Conservation (phyloP, 306 rosid genomes). For the Pterocarpus macrocarpus region DNA sequence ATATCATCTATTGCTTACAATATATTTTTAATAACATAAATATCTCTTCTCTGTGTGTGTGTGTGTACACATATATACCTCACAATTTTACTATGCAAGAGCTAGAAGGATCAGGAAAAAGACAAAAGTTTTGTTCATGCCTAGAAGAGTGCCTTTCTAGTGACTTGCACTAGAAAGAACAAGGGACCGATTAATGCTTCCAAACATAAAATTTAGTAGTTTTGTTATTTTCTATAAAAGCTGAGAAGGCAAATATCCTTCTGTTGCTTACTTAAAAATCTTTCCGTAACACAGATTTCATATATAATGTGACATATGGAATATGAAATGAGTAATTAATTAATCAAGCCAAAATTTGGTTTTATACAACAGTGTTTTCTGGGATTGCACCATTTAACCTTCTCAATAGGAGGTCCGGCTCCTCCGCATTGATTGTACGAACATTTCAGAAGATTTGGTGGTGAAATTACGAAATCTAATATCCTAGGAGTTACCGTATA, state of each 20-base stretch:
- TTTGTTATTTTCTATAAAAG: too few relatives aligned
- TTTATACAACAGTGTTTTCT: background rate
- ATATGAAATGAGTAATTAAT: background rate
- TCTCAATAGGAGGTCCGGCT: background rate
- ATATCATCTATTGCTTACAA: background rate
- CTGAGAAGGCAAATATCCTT: background rate
- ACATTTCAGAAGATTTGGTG: slow-evolving; percentile 3
- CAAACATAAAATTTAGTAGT: too few relatives aligned
- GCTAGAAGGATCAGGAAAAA: too few relatives aligned
- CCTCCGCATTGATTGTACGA: background rate
- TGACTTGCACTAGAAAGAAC: too few relatives aligned
- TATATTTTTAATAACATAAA: background rate
- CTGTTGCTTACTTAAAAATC: background rate
- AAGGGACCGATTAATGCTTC: too few relatives aligned
- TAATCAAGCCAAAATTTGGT: background rate
- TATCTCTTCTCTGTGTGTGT: too few relatives aligned
- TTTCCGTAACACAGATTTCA: background rate
- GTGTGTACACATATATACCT: too few relatives aligned
- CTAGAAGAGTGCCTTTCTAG: too few relatives aligned
- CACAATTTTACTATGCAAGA: too few relatives aligned
- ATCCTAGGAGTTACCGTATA: too few relatives aligned
- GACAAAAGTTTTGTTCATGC: too few relatives aligned
- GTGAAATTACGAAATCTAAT: background rate
- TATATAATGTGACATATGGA: background rate
- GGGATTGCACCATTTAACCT: background rate